Base-by-base conservation (phyloP, 2,329 filamentous ascomycete species). In the Exophiala xenobiotica region DNA sequence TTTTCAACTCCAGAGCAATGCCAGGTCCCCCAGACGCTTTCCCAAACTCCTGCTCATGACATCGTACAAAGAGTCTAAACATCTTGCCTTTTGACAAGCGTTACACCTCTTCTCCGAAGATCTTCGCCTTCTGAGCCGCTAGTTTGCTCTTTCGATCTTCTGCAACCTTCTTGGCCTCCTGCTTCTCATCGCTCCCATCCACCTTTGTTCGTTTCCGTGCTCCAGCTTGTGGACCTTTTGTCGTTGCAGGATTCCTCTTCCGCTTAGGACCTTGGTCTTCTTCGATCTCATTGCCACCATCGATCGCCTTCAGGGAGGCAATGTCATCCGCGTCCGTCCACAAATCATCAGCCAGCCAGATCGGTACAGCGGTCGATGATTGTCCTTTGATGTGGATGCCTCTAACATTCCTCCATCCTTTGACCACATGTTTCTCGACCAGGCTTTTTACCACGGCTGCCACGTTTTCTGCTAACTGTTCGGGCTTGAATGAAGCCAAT, bases 261-360 rank as follows among this genome's bases (percentile, higher is more conserved):
- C 60, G 56, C 45, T 62, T 62, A 31, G 51, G 52, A 12, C 42
- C 51, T 20, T 57, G 52, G 7, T 35, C 38, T 9, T 37, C 54
- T 12, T 54, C 45, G 60, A 63, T 35, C 65, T 67, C 41, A 65
- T 63, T 3, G 31, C 31, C 45, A 59, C 65, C 11, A 50, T 60
- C 31, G 68, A 37, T 64, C 31, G 69, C 72, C 58, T 80, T 74
- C 4, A 76, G 73, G 37, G 93, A 74, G 5, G 96, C 82, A 65
- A 50, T 49, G 19, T 89, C 85, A 55, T 83, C 79, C 54, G 86
- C 81, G 59, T 93, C 88, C 12, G 86, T 71, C 90, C 93, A 99
- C 58, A 99, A 78, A 77, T 96, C 90, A 61, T 90, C 86, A 3
- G 92, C 88, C 66, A 96, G 75, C 88, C 90, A 99, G 67, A 99